phyloP scores from a whole-genome alignment of 2,329 filamentous ascomycete species.

The Venturiaceae sp. region DNA sequence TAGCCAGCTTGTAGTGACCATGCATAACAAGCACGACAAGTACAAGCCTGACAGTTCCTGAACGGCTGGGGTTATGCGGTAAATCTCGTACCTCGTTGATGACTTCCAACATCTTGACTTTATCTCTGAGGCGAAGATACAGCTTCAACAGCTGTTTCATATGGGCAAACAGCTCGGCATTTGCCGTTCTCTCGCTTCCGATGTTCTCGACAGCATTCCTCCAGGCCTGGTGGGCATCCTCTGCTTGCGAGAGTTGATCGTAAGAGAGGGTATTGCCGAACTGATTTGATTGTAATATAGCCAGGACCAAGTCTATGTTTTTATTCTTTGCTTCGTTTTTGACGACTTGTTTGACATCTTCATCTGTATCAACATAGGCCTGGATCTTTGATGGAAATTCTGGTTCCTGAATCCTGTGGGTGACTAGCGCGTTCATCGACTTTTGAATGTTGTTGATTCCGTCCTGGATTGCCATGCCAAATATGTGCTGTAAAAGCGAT shows the following conservation, averaged over 20 bases:
- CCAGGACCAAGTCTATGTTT: slow-evolving; percentile 75
- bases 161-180: slow-evolving; percentile 85
- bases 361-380: slow-evolving; percentile 65
- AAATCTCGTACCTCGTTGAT: slow-evolving; percentile 61
- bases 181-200: slow-evolving; percentile 37
- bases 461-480: slow-evolving; percentile 82
- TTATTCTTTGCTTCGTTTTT: slow-evolving; percentile 64
- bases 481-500: slow-evolving; percentile 88
- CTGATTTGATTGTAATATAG: slow-evolving; percentile 69
- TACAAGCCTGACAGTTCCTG: not conserved
- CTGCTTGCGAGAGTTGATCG: slow-evolving; percentile 73
- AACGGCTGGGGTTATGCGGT: not conserved
- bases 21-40: not conserved
- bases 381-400: slow-evolving; percentile 74
- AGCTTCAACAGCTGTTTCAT: slow-evolving; percentile 93
- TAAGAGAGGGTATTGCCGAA: slow-evolving; percentile 61
- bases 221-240: slow-evolving; percentile 94
- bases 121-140: slow-evolving; percentile 83
- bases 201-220: slow-evolving; percentile 84
- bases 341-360: slow-evolving; percentile 64
- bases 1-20: not conserved
- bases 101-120: slow-evolving; percentile 91
- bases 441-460: slow-evolving; percentile 80
- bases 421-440: slow-evolving; percentile 66
- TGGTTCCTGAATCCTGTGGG: slow-evolving; percentile 67